A percentile compares a stretch with the other conserved stretches of the same genome.
phyloP scores from a whole-genome alignment of 2,329 filamentous ascomycete species.

The Albifimbria verrucaria region DNA sequence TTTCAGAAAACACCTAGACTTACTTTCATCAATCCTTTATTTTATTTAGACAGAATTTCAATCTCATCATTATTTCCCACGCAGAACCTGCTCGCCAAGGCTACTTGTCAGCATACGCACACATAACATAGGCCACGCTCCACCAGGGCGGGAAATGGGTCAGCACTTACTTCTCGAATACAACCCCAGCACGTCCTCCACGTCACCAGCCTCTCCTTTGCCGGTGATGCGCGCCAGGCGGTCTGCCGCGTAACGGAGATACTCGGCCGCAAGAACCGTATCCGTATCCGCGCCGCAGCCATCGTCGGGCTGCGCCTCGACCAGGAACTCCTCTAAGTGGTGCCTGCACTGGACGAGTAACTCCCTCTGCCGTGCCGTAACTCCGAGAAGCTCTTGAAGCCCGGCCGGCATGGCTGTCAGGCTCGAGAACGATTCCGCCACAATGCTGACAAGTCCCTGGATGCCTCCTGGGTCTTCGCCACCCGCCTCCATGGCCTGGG shows the following conservation, averaged over 20 bases:
- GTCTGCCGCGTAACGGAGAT: slow-evolving; percentile 75
- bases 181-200: slow-evolving; percentile 95
- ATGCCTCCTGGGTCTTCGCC: slow-evolving; percentile 60
- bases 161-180: slow-evolving; percentile 86
- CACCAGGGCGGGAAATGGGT: not conserved
- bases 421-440: slow-evolving; percentile 64
- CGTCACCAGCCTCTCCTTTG: slow-evolving; percentile 77
- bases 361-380: slow-evolving; percentile 84
- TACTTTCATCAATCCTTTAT: not conserved
- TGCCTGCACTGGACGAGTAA: slow-evolving; percentile 70
- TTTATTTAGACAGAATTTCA: not conserved
- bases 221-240: slow-evolving; percentile 86
- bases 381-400: slow-evolving; percentile 81
- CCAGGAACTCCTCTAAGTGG: slow-evolving; percentile 72
- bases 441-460: slow-evolving; percentile 61
- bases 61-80: slow-evolving; percentile 38
- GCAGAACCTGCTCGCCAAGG: slow-evolving; percentile 36
- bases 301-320: slow-evolving; percentile 41
- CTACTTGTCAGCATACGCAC: not conserved
- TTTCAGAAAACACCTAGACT: not conserved
- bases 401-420: slow-evolving; percentile 71
- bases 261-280: slow-evolving; percentile 86
- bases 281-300: slow-evolving; percentile 57
- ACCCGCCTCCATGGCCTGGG: slow-evolving; percentile 27
- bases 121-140: not conserved